A percentile compares a stretch with the other conserved stretches of the same genome.
These are phyloP conservation scores for Saccharum spontaneum DNA, from an alignment of 176 grass and related monocot genomes.

Conservation along the genomic window DNA sequence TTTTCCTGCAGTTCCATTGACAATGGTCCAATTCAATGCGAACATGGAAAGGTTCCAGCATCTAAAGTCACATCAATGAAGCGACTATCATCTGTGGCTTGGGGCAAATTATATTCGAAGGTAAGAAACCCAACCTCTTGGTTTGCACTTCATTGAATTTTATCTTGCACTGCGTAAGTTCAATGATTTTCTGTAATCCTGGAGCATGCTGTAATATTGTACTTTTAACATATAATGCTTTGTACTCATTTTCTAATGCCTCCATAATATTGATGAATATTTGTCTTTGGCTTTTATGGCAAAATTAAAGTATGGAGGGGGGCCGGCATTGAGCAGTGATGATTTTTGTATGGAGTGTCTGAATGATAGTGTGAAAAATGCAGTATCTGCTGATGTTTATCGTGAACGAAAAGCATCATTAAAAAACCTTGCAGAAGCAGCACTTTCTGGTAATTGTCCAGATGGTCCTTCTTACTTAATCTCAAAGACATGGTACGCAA, in stretches of 20 bases:
- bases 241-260: slow-evolving; percentile 22
- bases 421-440: slow-evolving; percentile 82
- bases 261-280: slow-evolving; percentile 29
- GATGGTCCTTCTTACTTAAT: slow-evolving; percentile 74
- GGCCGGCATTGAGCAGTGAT: slow-evolving; percentile 64
- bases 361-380: slow-evolving; percentile 73
- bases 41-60: slow-evolving; percentile 81
- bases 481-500: slow-evolving; percentile 78
- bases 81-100: slow-evolving; percentile 74
- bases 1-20: slow-evolving; percentile 67
- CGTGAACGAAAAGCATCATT: slow-evolving; percentile 92
- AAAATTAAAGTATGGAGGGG: slow-evolving; percentile 75
- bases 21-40: slow-evolving; percentile 80
- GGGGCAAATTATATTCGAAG: slow-evolving; percentile 71
- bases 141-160: slow-evolving; percentile 28
- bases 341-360: slow-evolving; percentile 80
- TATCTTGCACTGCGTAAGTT: background rate
- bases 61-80: slow-evolving; percentile 87
- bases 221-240: slow-evolving; percentile 16
- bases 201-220: slow-evolving; percentile 10
- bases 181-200: background rate
- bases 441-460: slow-evolving; percentile 65
- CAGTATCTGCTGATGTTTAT: slow-evolving; percentile 82
- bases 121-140: slow-evolving; percentile 39
- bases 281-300: slow-evolving; percentile 3